A percentile compares a stretch with the other conserved stretches of the same genome.
Evolutionary conservation across 352 stramenopile genomes (phyloP).

Genomic region (Pythium utonaiense): DNA sequence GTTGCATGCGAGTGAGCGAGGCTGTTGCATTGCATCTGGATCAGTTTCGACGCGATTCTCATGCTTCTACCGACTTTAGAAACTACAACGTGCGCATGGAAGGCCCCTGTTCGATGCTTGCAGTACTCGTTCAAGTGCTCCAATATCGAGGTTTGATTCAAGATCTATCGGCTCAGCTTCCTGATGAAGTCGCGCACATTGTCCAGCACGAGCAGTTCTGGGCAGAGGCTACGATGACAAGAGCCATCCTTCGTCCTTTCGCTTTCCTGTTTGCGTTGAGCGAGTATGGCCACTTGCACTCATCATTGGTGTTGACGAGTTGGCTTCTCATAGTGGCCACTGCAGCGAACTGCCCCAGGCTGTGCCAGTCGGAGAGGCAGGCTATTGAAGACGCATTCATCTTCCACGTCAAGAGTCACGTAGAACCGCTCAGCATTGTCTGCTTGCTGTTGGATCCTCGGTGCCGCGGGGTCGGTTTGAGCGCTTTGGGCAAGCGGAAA

Average conservation of each 20-base stretch:
- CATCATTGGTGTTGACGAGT: constrained; percentile 30
- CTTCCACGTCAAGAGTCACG: constrained; percentile 19
- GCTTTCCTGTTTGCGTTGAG: constrained; percentile 27
- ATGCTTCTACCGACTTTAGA: background rate
- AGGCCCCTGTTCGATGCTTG: constrained; percentile 2
- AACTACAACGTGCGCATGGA: background rate
- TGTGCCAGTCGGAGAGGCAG: constrained; percentile 21
- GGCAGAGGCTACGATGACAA: constrained; percentile 9
- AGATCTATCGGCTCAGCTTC: background rate
- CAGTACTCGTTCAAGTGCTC: background rate
- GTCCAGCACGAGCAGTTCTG: constrained; percentile 29
- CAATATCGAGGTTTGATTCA: background rate
- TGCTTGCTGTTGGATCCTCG: constrained; percentile 38
- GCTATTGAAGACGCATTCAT: constrained; percentile 21
- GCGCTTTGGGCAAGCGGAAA: constrained; percentile 30
- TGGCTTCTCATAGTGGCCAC: constrained; percentile 26
- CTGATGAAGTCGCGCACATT: background rate
- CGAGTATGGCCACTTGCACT: constrained; percentile 22
- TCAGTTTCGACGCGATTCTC: background rate
- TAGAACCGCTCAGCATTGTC: constrained; percentile 25
- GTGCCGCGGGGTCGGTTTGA: constrained; percentile 31
- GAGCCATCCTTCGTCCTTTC: constrained; percentile 26
- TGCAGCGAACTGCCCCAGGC: constrained; percentile 7
- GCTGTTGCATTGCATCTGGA: background rate
- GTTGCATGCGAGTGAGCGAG: constrained; percentile 7